phyloP scores from a whole-genome alignment of 371 early-diverging fungal species.

The Agmasoma carcini region DNA sequence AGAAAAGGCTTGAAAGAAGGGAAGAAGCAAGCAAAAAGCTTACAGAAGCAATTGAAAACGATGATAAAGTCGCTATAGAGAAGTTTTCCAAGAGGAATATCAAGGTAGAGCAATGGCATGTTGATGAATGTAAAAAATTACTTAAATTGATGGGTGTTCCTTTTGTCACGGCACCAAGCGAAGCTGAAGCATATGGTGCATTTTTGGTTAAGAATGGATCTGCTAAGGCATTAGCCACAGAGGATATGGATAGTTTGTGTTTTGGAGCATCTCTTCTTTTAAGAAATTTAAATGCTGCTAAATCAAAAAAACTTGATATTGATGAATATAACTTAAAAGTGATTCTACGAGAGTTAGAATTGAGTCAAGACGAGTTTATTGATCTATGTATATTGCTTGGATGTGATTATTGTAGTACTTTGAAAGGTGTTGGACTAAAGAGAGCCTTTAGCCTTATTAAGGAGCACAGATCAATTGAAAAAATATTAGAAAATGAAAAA shows the following conservation, averaged over 20 bases:
- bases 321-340: slow-evolving; percentile 68
- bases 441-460: slow-evolving; percentile 67
- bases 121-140: slow-evolving; percentile 75
- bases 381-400: slow-evolving; percentile 95
- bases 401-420: slow-evolving; percentile 91
- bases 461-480: slow-evolving; percentile 72
- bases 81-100: slow-evolving; percentile 77
- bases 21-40: slow-evolving; percentile 47
- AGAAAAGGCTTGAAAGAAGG: slow-evolving; percentile 71
- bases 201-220: slow-evolving; percentile 68
- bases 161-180: slow-evolving; percentile 81
- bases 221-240: slow-evolving; percentile 87
- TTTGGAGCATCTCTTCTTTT: slow-evolving; percentile 77
- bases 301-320: slow-evolving; percentile 76
- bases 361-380: slow-evolving; percentile 71
- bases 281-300: slow-evolving; percentile 80
- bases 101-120: slow-evolving; percentile 79
- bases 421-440: slow-evolving; percentile 82
- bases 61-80: slow-evolving; percentile 65
- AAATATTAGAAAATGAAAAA: slow-evolving; percentile 58
- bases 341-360: slow-evolving; percentile 65
- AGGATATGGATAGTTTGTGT: slow-evolving; percentile 98
- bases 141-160: slow-evolving; percentile 89
- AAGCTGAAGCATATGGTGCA: slow-evolving; percentile 98
- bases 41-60: slow-evolving; percentile 49